Percentiles rank a stretch among this genome's conserved stretches.
These are phyloP conservation scores for Hanseniaspora nectarophila DNA, from an alignment of 805 yeast genomes.

Conservation along the genomic window DNA sequence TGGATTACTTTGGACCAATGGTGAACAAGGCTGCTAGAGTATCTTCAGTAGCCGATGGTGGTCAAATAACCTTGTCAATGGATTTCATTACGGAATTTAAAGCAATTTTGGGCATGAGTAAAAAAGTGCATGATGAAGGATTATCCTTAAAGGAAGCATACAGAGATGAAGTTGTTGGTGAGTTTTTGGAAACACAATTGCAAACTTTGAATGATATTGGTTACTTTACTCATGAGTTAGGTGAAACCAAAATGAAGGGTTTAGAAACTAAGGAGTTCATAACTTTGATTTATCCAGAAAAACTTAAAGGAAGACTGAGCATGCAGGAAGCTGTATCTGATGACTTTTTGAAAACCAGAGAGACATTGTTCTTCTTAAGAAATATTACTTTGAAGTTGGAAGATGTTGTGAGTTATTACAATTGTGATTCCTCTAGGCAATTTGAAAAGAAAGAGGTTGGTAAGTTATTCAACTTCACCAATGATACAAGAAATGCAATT, in stretches of 20 bases:
- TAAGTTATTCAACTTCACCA: constrained; percentile 20
- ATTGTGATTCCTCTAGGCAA: constrained; percentile 29
- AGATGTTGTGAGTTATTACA: constrained; percentile 39
- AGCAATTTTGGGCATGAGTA: constrained; percentile 37
- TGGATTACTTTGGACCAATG: constrained; percentile 99
- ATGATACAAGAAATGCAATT: constrained; percentile 19
- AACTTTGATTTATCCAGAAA: constrained; percentile 63
- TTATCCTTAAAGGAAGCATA: constrained; percentile 32
- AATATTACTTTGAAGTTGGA: constrained; percentile 48
- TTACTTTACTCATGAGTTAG: constrained; percentile 53
- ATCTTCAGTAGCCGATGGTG: constrained; percentile 92
- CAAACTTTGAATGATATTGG: constrained; percentile 56
- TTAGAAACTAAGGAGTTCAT: constrained; percentile 84
- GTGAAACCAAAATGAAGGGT: constrained; percentile 86
- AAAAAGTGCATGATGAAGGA: constrained; percentile 21
- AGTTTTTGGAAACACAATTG: constrained; percentile 54
- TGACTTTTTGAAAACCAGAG: constrained; percentile 17
- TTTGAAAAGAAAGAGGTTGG: background rate
- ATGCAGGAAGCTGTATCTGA: constrained; percentile 29
- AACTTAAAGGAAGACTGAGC: constrained; percentile 49
- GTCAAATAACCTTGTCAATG: constrained; percentile 80
- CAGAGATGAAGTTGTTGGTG: constrained; percentile 38
- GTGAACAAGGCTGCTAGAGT: constrained; percentile 91
- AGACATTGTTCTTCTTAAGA: constrained; percentile 39
- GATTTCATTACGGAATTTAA: constrained; percentile 69